Conservation (phyloP, 106 monocot genomes). For the Dactylorhiza incarnata region DNA sequence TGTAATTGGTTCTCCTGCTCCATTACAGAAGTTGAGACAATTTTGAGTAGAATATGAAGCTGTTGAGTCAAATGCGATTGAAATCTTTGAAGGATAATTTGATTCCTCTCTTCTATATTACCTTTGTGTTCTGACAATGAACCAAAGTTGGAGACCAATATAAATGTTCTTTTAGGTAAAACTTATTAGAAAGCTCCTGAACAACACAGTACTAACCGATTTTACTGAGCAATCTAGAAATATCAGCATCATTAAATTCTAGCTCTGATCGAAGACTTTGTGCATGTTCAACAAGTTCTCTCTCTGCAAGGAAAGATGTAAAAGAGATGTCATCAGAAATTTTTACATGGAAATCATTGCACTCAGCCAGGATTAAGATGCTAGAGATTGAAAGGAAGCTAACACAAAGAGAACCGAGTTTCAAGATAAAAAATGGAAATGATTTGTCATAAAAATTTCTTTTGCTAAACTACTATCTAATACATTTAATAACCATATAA, state of each 20-base stretch:
- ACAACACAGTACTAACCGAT: not conserved
- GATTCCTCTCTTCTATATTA: constrained; percentile 56
- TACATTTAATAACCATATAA: no score
- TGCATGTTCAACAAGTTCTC: not conserved
- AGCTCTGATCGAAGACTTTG: constrained; percentile 1
- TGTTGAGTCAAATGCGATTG: constrained; percentile 42
- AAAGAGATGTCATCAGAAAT: not conserved
- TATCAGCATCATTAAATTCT: not conserved
- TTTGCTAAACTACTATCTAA: no score
- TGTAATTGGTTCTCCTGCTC: constrained; percentile 67
- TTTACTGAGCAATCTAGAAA: not conserved
- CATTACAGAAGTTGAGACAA: constrained; percentile 39
- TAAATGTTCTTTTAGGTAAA: not conserved
- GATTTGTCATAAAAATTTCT: no score
- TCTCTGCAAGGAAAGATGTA: not conserved
- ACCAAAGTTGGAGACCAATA: not conserved
- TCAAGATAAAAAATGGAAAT: no score
- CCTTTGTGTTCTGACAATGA: constrained; percentile 56
- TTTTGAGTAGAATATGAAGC: constrained; percentile 43
- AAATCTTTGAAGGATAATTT: constrained; percentile 35
- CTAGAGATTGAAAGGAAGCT: no score
- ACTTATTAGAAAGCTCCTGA: not conserved
- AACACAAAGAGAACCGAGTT: no score
- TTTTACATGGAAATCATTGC: not conserved
- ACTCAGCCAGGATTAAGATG: no score